These are phyloP conservation scores for Hypoxylon rubiginosum DNA, from an alignment of 2,329 filamentous ascomycete species.

Conservation along the genomic window DNA sequence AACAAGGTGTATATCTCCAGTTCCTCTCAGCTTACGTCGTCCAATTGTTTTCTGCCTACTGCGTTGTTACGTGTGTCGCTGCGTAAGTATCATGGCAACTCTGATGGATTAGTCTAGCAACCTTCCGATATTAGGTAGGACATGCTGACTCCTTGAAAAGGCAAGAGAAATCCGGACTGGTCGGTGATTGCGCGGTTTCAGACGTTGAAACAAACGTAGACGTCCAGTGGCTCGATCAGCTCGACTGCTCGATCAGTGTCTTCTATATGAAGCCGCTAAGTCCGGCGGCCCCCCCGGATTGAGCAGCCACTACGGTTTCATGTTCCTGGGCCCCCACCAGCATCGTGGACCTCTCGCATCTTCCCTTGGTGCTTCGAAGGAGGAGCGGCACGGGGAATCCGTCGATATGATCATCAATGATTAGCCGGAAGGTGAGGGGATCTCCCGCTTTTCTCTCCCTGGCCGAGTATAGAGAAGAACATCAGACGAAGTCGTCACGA, in stretches of 20 bases:
- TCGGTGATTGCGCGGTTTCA: slow-evolving; percentile 29
- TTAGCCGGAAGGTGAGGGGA: slow-evolving; percentile 18
- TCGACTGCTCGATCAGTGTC: slow-evolving; percentile 23
- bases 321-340: slow-evolving; percentile 18
- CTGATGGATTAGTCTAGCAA: slow-evolving; percentile 1
- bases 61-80: slow-evolving; percentile 5
- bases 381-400: slow-evolving; percentile 26
- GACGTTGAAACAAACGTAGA: slow-evolving; percentile 31
- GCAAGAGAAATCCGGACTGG: slow-evolving; percentile 21
- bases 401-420: slow-evolving; percentile 30
- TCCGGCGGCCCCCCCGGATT: slow-evolving; percentile 22
- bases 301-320: slow-evolving; percentile 33
- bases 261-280: slow-evolving; percentile 8
- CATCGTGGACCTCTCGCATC: slow-evolving; percentile 21
- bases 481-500: neutral
- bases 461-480: neutral
- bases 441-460: slow-evolving; percentile 16
- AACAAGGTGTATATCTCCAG: slow-evolving; percentile 9
- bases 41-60: slow-evolving; percentile 9
- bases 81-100: slow-evolving; percentile 12
- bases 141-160: slow-evolving; percentile 19
- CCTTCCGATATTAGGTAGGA: slow-evolving; percentile 1
- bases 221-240: neutral
- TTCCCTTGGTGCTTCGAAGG: slow-evolving; percentile 3
- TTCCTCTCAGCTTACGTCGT: slow-evolving; percentile 6